These are phyloP conservation scores for Fonsecaea monophora DNA, from an alignment of 2,329 filamentous ascomycete species.

Conservation along the genomic window DNA sequence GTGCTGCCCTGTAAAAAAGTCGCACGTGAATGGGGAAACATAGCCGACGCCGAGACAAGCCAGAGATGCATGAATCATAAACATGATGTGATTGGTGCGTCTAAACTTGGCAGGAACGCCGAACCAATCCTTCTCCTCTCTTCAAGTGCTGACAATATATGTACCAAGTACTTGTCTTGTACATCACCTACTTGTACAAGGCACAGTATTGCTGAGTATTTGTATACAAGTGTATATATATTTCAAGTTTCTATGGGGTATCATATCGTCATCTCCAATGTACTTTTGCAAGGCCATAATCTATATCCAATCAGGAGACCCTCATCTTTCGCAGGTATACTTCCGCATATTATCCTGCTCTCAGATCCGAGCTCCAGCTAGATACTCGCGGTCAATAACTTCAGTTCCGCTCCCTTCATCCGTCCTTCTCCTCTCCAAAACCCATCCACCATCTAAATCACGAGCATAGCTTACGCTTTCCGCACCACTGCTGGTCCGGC, in stretches of 20 bases:
- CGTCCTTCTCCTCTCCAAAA: constrained; percentile 46
- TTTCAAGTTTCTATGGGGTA: constrained; percentile 30
- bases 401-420: constrained; percentile 46
- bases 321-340: neutral
- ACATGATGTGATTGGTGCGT: neutral
- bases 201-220: neutral
- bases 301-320: constrained; percentile 14
- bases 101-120: neutral
- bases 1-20: neutral
- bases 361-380: constrained; percentile 43
- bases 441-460: constrained; percentile 46
- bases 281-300: constrained; percentile 42
- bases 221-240: neutral
- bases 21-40: neutral
- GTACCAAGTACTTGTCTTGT: no score
- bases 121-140: neutral
- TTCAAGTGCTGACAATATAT: neutral
- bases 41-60: neutral
- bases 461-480: constrained; percentile 48
- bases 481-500: constrained; percentile 45
- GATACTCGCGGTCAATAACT: constrained; percentile 44
- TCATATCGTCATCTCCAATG: constrained; percentile 24
- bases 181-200: no score
- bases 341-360: neutral
- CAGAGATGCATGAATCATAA: neutral